Conservation (phyloP, 2,329 filamentous ascomycete species). For the Cytospora schulzeri region DNA sequence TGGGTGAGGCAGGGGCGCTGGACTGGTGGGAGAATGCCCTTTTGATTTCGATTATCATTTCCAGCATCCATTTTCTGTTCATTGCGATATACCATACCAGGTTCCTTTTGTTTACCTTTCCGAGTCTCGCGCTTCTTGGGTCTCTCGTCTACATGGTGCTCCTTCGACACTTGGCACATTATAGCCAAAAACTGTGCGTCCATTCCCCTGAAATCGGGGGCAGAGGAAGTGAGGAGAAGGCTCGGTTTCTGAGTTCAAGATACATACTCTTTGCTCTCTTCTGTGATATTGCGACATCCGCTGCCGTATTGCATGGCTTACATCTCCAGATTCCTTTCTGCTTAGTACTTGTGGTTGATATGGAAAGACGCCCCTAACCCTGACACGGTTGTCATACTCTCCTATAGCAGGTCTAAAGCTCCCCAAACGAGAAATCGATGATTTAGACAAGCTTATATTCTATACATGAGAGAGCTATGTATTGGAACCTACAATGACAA, state of each 20-base stretch:
- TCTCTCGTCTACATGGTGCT: not conserved
- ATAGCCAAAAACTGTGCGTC: not conserved
- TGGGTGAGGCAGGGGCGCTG: not conserved
- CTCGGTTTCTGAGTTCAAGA: not conserved
- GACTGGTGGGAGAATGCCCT: constrained; percentile 2
- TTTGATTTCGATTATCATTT: constrained; percentile 12
- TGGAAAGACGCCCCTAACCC: no score
- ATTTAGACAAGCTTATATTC: no score
- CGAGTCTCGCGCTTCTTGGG: not conserved
- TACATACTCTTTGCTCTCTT: not conserved
- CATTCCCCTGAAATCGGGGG: not conserved
- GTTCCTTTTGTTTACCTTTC: not conserved
- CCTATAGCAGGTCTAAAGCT: no score
- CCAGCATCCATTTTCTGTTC: constrained; percentile 18
- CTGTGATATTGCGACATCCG: not conserved
- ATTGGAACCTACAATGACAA: no score
- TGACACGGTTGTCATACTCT: no score
- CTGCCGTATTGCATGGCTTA: not conserved
- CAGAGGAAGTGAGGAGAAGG: not conserved
- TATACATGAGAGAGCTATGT: no score
- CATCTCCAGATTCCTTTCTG: no score
- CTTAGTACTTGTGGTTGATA: no score
- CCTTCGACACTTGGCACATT: not conserved
- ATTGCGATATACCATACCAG: constrained; percentile 21
- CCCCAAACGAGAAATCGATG: no score